Conservation (phyloP, 371 early-diverging fungal genomes). For the Circinella minor region DNA sequence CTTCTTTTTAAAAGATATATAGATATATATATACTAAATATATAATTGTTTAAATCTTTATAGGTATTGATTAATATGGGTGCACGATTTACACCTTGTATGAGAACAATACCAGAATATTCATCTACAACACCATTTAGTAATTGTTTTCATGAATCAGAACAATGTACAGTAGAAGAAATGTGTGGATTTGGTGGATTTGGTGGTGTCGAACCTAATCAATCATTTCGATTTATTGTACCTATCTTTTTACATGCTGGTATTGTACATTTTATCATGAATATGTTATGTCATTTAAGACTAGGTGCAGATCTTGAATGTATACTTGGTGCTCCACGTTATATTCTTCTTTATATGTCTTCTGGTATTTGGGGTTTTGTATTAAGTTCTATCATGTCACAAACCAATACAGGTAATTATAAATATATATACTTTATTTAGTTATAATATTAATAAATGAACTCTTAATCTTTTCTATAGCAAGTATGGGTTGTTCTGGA, state of each 20-base stretch:
- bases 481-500: constrained; percentile 85
- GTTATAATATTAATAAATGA: too few relatives aligned
- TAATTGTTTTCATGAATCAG: constrained; percentile 30
- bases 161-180: constrained; percentile 53
- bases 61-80: constrained; percentile 62
- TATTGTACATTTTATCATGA: constrained; percentile 78
- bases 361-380: constrained; percentile 84
- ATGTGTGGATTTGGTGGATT: constrained; percentile 64
- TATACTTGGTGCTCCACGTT: constrained; percentile 76
- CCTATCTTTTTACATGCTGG: constrained; percentile 93
- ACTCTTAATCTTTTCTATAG: constrained; percentile 35
- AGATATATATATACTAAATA: too few relatives aligned
- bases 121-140: constrained; percentile 16
- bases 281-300: constrained; percentile 74
- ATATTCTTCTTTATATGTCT: constrained; percentile 74
- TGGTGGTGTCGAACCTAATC: constrained; percentile 55
- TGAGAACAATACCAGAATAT: constrained; percentile 49
- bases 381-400: constrained; percentile 75
- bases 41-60: too few relatives aligned
- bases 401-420: constrained; percentile 45
- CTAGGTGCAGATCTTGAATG: constrained; percentile 77
- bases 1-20: too few relatives aligned
- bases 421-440: not conserved
- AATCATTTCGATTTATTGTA: constrained; percentile 81
- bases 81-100: constrained; percentile 68